These are phyloP conservation scores for Xylaria sp. DNA, from an alignment of 2,329 filamentous ascomycete species.

Conservation along the genomic window DNA sequence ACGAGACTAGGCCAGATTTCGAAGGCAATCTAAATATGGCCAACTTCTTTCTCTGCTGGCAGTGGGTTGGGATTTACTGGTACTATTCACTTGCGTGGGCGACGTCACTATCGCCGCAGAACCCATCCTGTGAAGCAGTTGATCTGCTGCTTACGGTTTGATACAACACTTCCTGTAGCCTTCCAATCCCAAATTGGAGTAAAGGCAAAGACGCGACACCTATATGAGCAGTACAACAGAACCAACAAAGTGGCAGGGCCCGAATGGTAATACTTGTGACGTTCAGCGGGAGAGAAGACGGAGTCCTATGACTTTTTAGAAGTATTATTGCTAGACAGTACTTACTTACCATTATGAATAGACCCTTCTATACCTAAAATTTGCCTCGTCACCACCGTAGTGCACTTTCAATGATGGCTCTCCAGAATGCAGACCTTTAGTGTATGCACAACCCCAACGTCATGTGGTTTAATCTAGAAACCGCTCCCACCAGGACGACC, in stretches of 20 bases:
- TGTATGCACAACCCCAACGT: background rate
- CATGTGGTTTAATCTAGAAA: no score
- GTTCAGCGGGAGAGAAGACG: background rate
- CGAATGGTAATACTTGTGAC: background rate
- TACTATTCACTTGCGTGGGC: constrained; percentile 44
- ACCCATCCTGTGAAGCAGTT: constrained; percentile 44
- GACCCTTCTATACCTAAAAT: background rate
- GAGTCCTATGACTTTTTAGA: background rate
- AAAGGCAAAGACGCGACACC: background rate
- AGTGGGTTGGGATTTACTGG: constrained; percentile 43
- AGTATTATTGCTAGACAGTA: background rate
- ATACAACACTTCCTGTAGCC: background rate
- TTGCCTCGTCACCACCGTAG: background rate
- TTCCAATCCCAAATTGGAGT: background rate
- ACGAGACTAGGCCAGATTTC: background rate
- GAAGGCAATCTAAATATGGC: constrained; percentile 14
- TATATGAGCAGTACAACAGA: background rate
- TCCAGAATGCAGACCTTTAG: background rate
- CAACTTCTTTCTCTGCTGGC: constrained; percentile 44
- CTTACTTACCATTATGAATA: background rate
- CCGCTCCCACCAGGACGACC: no score
- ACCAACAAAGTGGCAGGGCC: background rate
- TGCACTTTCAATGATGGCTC: background rate
- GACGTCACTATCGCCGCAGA: constrained; percentile 38
- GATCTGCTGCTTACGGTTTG: constrained; percentile 31